A percentile compares a stretch with the other conserved stretches of the same genome.
phyloP scores from a whole-genome alignment of 805 yeast species.

The Suhomyces canberraensis region DNA sequence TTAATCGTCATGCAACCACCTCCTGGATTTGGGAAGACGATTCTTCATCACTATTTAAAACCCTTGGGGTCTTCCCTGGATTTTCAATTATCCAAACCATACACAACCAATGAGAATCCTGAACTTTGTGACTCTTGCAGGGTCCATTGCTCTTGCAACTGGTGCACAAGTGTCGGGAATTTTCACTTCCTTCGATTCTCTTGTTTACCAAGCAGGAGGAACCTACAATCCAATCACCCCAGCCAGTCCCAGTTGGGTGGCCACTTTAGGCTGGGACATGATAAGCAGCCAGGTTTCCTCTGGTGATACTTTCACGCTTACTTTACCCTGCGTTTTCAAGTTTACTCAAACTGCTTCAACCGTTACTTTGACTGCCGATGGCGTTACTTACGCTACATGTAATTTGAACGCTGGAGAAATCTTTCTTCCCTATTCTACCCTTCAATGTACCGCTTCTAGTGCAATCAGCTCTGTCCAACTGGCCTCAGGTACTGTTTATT shows the following conservation, averaged over 20 bases:
- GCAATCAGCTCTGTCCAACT: slow-evolving; percentile 1
- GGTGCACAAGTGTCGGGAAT: slow-evolving; percentile 11
- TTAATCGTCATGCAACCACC: too few species aligned
- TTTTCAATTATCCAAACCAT: too few species aligned
- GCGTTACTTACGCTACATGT: slow-evolving; percentile 21
- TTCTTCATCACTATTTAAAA: too few species aligned
- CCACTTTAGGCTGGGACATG: slow-evolving; percentile 11
- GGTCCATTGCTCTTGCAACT: neutral
- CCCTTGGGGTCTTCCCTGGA: too few species aligned
- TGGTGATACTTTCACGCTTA: slow-evolving; percentile 18
- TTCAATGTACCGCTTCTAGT: slow-evolving; percentile 10
- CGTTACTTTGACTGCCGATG: slow-evolving; percentile 8
- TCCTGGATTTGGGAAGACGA: too few species aligned
- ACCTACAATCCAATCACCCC: slow-evolving; percentile 2
- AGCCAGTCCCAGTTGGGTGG: slow-evolving; percentile 12
- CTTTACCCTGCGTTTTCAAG: slow-evolving; percentile 15
- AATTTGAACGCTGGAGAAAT: slow-evolving; percentile 10
- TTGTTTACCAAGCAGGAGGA: slow-evolving; percentile 3
- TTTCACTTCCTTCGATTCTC: slow-evolving; percentile 11
- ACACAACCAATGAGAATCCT: too few species aligned
- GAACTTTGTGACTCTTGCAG: neutral
- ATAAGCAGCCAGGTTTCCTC: slow-evolving; percentile 3
- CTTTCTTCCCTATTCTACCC: slow-evolving; percentile 5
- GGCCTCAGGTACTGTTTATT: slow-evolving; percentile 8
- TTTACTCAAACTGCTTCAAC: slow-evolving; percentile 9